These are phyloP conservation scores for Phalaenopsis aphrodite DNA, from an alignment of 106 monocot species.

Conservation along the genomic window DNA sequence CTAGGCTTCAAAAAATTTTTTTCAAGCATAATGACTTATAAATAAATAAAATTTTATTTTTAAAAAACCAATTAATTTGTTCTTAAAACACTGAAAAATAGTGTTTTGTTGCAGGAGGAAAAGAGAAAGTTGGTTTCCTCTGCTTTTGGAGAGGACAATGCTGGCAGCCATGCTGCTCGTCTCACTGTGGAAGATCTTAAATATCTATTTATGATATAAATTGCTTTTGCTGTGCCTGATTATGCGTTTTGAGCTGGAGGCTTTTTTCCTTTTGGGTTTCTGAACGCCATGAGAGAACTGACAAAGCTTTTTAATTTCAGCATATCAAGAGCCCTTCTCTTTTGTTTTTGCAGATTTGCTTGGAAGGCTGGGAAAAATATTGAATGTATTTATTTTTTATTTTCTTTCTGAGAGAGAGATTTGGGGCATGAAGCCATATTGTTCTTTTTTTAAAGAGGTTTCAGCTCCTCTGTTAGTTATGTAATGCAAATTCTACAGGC, in stretches of 20 bases:
- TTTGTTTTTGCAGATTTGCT: no score
- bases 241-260: not conserved
- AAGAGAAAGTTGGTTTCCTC: conserved; percentile 83
- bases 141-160: conserved; percentile 70
- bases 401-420: not conserved
- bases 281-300: not conserved
- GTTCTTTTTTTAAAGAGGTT: not conserved
- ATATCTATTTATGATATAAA: conserved; percentile 46
- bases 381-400: no score
- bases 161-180: conserved; percentile 23
- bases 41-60: no score
- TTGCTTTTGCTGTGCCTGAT: no score
- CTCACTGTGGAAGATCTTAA: conserved; percentile 74
- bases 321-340: no score
- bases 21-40: no score
- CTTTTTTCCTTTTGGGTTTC: not conserved
- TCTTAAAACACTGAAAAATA: no score
- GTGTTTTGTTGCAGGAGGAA: conserved; percentile 50
- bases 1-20: no score
- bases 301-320: no score
- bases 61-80: no score
- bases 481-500: not conserved
- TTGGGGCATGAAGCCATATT: not conserved
- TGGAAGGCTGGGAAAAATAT: no score
- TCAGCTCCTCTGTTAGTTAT: not conserved